Base-by-base conservation (phyloP, 129 eudicot genomes). In the Rutidosis leptorrhynchoides region DNA sequence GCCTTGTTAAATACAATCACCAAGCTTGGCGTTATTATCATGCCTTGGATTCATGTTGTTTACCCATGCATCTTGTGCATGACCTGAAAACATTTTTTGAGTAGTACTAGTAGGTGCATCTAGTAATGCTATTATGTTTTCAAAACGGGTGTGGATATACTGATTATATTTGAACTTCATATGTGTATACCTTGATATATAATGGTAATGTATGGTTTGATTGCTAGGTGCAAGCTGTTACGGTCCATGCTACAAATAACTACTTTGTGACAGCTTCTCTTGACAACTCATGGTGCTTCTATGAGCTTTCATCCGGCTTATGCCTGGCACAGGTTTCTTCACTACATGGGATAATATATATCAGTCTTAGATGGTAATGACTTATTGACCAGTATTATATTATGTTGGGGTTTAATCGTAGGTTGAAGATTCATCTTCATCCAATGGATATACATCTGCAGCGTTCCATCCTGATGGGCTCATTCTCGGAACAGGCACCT, bases 401-500 rank as follows among this genome's bases (percentile, higher is more conserved):
- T 51, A n/a, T n/a, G n/a, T n/a, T n/a, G n/a, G 21, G 61, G 40
- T 58, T 42, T 6, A 52, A 67, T 20, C 76, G 73, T 76, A 93
- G 98, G 98, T 93, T 67, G 83, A 81, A 22, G 98, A 93, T 70
- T 46, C 87, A 65, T 80, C 98, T 25, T 82, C 43, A 40, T 72
- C 92, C 5, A 87, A 83, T 27, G 98, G 98, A 25, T 93, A 88
- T 71, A 88, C 98, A 27, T 85, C 95, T 83, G 98, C 98, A 58
- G 89, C 98, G 35, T 93, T 93, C 77, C 98, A 93, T 77, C 98
- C 98, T 27, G 98, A 93, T 80, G 98, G 98, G 74, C 95, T 93
- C 56, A 93, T 93, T 82, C 86, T 93, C n/a, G 98, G 98, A 78
- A 86, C 95, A 9, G 98, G 98, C 76, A 93, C 98, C 37, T 76